Conservation (phyloP, 169 alveolate genomes). For the Perkinsus marinus region DNA sequence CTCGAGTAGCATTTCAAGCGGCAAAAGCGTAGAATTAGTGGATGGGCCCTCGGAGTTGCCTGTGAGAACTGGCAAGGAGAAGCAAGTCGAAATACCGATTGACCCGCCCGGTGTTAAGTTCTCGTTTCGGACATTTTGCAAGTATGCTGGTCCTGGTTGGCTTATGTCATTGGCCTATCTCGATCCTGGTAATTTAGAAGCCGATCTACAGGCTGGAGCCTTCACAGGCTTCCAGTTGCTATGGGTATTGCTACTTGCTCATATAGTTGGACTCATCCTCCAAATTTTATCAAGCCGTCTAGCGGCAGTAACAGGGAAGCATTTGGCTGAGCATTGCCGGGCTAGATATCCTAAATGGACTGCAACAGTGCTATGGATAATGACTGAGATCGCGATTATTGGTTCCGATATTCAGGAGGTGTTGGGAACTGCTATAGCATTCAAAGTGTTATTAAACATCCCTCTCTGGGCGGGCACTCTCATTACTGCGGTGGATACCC, state of each 20-base stretch:
- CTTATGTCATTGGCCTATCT: conserved; percentile 30
- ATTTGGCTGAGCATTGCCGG: conserved; percentile 27
- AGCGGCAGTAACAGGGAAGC: conserved; percentile 39
- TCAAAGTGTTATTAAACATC: conserved; percentile 34
- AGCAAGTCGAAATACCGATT: not conserved
- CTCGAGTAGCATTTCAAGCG: too few relatives aligned
- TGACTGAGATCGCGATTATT: conserved; percentile 52
- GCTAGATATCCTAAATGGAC: not conserved
- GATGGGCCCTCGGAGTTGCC: too few relatives aligned
- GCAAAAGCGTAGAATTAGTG: too few relatives aligned
- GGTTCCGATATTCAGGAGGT: conserved; percentile 57
- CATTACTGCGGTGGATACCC: conserved; percentile 34
- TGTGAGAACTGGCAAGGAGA: not conserved
- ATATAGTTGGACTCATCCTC: conserved; percentile 27
- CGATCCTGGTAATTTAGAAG: conserved; percentile 30
- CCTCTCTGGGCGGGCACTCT: conserved; percentile 42
- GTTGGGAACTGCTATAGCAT: conserved; percentile 45
- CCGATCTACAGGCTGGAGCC: conserved; percentile 25
- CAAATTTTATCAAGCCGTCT: conserved; percentile 37
- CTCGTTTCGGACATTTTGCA: conserved; percentile 6
- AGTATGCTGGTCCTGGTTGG: conserved; percentile 35
- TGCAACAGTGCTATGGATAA: conserved; percentile 27
- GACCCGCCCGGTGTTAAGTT: not conserved
- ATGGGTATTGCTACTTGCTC: not conserved
- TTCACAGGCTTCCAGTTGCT: not conserved